Evolutionary conservation across 352 stramenopile species (phyloP).

Genomic region (Phytophthora lateralis): DNA sequence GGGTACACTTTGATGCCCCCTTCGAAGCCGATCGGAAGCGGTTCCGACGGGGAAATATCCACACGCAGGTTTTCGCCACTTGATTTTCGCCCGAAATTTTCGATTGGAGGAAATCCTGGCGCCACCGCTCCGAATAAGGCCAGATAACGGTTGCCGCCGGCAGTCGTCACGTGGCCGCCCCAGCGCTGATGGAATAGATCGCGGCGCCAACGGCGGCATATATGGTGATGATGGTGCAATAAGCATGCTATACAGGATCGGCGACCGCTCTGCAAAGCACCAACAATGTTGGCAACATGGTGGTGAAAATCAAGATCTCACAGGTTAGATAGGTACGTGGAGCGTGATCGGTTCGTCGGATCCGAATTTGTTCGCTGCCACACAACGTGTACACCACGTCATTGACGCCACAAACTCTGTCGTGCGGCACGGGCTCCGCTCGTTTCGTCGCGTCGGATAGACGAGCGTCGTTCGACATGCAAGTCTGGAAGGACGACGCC

Average conservation of each 20-base stretch:
- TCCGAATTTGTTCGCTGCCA: not conserved
- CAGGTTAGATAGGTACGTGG: not conserved
- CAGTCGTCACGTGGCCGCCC: conserved; percentile 1
- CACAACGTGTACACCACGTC: not conserved
- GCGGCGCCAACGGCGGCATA: not conserved
- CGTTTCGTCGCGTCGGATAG: not conserved
- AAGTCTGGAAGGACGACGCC: not conserved
- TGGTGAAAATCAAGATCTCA: not conserved
- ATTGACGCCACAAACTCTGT: not conserved
- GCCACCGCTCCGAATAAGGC: conserved; percentile 12
- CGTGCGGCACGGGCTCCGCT: not conserved
- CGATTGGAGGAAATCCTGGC: conserved; percentile 30
- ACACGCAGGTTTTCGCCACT: conserved; percentile 25
- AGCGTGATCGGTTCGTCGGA: not conserved
- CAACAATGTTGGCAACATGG: too few species aligned
- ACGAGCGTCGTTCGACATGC: not conserved
- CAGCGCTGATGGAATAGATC: conserved; percentile 9
- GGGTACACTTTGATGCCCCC: not conserved
- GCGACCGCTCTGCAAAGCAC: not conserved
- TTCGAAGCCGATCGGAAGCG: not conserved
- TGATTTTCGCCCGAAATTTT: conserved; percentile 32
- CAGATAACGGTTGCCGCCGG: conserved; percentile 7
- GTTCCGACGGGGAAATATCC: conserved; percentile 1
- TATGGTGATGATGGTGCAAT: not conserved
- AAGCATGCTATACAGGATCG: not conserved